Base-by-base conservation (phyloP, 305 asterid genomes). In the Rubia occidens region DNA sequence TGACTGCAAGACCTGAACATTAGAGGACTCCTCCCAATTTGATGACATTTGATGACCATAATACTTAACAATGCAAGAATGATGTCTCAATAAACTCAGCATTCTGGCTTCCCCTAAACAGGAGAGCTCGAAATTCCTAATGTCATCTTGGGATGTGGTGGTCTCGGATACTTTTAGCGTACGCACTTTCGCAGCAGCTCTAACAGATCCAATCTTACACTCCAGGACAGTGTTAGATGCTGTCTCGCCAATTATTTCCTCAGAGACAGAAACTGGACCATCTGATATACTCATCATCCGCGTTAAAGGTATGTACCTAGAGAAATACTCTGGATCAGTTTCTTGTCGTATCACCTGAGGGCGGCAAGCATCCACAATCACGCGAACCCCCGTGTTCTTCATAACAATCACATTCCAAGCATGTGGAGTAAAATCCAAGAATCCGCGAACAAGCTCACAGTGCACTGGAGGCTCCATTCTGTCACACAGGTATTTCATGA, bases 371-470 rank as follows among this genome's bases (percentile, higher is more conserved):
- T 93, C 98, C 68, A 93, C 98, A 70, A 90, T 85, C 95, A 88
- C 84, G 35, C 95, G 96, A 67, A 82, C 79, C 74, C 74, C 76
- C n/a, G 87, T 80, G 15, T 82, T 82, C 79, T 86, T 80, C 40
- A 90, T 62, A 72, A 83, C 78, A 51, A 93, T 75, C 20, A 90
- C 96, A 78, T 93, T 93, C 98, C 98, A 93, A 32, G 97, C 98
- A 86, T 93, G 98, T 0, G 95, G 98, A 1, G 82, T 80, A 73
- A 90, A 90, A 71, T 93, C 98, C 85, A 93, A 81, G 83, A 87
- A 93, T 59, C 98, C 97, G 69, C 98, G 80, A 75, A 93, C 89
- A 71, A 93, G 96, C 82, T 93, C 98, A 81, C 98, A 93, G 39
- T 91, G 97, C 62, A 93, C 77, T 64, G 68, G 88, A 72, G 98